Base-by-base conservation (phyloP, 768 basidiomycete genomes). In the Amyloporia xantha region DNA sequence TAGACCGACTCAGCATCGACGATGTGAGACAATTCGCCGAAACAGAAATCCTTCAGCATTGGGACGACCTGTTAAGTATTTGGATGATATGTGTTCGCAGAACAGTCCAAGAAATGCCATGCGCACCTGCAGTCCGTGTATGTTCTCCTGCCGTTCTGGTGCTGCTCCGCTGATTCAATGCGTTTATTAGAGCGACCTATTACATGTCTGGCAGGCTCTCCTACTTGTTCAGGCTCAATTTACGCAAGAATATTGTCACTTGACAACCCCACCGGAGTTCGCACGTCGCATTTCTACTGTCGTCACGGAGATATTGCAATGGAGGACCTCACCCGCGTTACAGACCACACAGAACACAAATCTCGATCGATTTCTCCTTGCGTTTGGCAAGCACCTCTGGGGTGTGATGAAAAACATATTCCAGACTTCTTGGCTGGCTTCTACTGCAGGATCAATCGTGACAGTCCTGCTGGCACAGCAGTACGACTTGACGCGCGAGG, bases 151-250 rank as follows among this genome's bases (percentile, higher is more conserved):
- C 9, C 28, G 44, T 48, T 48, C 26, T 27, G 25, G 24, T 26
- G 19, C 41, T 26, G 2, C 20, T 17, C 43, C 44, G 26, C 41
- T 21, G 36, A 44, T 50, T 35, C n/a, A n/a, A n/a, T n/a, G n/a
- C n/a, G n/a, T n/a, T n/a, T n/a, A n/a, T n/a, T 15, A 33, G 30
- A 33, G 30, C 30, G 9, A 33, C 15, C 62, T 79, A 21, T 40
- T 77, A 3, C 59, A 66, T 37, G 62, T 70, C 1, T 85, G 83
- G 83, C 71, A 77, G 52, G 71, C 75, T 0, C 68, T 85, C 15
- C 63, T 86, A n/a, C 71, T 80, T 21, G 72, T 65, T 15, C 74
- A 71, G 37, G 65, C 74, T 9, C 70, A 74, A 44, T 58, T 75
- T 10, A 68, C 70, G 0, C 69, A 74, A 48, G 68, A 61, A 19